Evolutionary conservation across 2,329 filamentous ascomycete genomes (phyloP).

Genomic region (Aspergillus hiratsukae): DNA sequence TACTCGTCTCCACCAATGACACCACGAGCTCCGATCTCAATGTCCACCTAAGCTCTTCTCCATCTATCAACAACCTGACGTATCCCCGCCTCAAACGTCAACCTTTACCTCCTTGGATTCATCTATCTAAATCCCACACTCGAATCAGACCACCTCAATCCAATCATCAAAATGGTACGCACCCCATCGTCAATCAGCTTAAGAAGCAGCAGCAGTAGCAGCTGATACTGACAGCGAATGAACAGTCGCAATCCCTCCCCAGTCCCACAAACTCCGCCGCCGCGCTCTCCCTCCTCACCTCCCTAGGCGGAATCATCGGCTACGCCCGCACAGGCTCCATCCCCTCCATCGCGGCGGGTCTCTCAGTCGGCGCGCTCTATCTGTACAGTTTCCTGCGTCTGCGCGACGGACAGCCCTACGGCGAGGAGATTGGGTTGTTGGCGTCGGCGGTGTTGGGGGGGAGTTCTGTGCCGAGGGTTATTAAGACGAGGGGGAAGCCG

Average conservation of each 20-base stretch:
- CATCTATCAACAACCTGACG: not conserved
- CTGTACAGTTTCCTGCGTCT: conserved; percentile 77
- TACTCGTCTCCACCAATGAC: not conserved
- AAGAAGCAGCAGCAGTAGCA: conserved; percentile 1
- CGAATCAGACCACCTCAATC: not conserved
- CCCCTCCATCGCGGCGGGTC: conserved; percentile 79
- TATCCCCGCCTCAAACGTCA: not conserved
- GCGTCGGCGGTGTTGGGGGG: conserved; percentile 82
- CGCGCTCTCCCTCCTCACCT: conserved; percentile 74
- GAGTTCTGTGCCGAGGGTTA: conserved; percentile 77
- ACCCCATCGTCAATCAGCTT: no score
- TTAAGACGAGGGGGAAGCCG: conserved; percentile 71
- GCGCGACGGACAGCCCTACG: conserved; percentile 69
- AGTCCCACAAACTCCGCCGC: conserved; percentile 59
- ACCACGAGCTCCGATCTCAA: not conserved
- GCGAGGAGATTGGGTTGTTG: conserved; percentile 81
- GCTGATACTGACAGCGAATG: not conserved
- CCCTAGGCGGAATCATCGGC: conserved; percentile 80
- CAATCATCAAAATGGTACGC: conserved; percentile 16
- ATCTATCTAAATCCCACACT: not conserved
- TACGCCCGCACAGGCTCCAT: conserved; percentile 80
- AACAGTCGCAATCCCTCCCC: conserved; percentile 10
- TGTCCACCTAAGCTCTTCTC: not conserved
- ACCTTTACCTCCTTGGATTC: no score
- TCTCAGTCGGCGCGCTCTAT: conserved; percentile 75